Percentiles rank a stretch among this genome's conserved stretches.
These are phyloP conservation scores for Aeschynomene evenia DNA, from an alignment of 306 rosid genomes.

Conservation along the genomic window DNA sequence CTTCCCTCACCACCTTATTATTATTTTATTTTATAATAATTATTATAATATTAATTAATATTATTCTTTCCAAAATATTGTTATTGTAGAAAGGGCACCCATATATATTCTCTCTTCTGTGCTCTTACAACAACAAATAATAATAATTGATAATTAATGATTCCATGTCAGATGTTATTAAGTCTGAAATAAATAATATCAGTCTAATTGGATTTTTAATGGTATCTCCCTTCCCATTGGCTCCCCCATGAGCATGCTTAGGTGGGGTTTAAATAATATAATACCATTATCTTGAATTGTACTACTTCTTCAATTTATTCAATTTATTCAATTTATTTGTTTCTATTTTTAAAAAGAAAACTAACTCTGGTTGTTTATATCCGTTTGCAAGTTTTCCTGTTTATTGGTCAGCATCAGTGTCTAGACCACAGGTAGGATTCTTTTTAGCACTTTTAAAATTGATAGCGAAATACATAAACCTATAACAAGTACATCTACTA, in stretches of 20 bases:
- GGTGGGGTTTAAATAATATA: constrained; percentile 2
- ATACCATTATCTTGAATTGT: constrained; percentile 23
- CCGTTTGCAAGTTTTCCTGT: constrained; percentile 2
- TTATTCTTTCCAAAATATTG: background rate
- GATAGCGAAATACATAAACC: background rate
- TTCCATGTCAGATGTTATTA: background rate
- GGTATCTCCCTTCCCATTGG: constrained; percentile 27
- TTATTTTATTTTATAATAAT: background rate
- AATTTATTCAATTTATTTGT: background rate
- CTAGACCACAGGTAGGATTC: constrained; percentile 2
- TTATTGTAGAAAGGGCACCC: constrained; percentile 32
- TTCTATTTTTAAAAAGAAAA: background rate
- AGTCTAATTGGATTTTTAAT: background rate
- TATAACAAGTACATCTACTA: background rate
- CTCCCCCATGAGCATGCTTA: constrained; percentile 35
- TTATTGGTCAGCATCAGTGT: constrained; percentile 47
- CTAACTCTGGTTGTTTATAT: constrained; percentile 13
- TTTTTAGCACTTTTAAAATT: constrained; percentile 16
- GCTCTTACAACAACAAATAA: background rate
- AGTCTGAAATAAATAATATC: background rate
- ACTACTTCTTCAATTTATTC: constrained; percentile 6
- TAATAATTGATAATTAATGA: background rate
- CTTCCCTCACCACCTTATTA: constrained; percentile 30
- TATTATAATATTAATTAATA: background rate
- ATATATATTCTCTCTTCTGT: background rate